Conservation (phyloP, 2,329 filamentous ascomycete species). For the Scopulariopsis brevicaulis region DNA sequence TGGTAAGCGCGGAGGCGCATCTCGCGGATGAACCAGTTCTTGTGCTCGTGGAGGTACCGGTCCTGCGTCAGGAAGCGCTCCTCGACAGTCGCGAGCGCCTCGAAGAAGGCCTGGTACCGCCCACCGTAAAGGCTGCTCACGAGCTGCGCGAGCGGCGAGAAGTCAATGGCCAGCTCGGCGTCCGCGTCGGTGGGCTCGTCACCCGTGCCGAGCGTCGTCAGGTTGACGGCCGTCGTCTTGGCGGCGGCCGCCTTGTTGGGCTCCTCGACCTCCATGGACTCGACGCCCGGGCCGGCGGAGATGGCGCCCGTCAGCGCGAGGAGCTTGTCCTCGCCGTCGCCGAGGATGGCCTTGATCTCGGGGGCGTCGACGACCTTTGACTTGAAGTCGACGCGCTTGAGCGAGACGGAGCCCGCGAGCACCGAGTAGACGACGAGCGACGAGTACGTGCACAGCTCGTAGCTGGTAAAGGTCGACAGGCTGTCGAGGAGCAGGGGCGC, state of each 20-base stretch:
- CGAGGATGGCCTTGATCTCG: constrained; percentile 94
- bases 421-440: constrained; percentile 92
- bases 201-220: constrained; percentile 67
- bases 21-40: constrained; percentile 94
- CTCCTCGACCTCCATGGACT: constrained; percentile 59
- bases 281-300: constrained; percentile 70
- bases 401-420: constrained; percentile 81
- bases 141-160: constrained; percentile 74
- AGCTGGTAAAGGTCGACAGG: constrained; percentile 95
- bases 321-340: constrained; percentile 78
- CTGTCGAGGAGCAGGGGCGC: constrained; percentile 93
- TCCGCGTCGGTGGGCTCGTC: constrained; percentile 51
- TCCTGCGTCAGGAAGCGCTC: constrained; percentile 90
- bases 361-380: constrained; percentile 96
- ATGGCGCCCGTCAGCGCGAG: constrained; percentile 69
- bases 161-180: constrained; percentile 74
- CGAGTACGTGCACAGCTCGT: constrained; percentile 96
- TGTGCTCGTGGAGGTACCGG: constrained; percentile 91
- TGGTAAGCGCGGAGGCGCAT: constrained; percentile 96
- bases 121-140: constrained; percentile 89
- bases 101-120: constrained; percentile 90
- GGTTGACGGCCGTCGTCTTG: constrained; percentile 63
- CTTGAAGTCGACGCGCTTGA: constrained; percentile 98
- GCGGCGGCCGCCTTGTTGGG: constrained; percentile 28
- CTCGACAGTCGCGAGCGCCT: constrained; percentile 79